Evolutionary conservation across 2,329 filamentous ascomycete species (phyloP).

Genomic region (Helotiales sp.): DNA sequence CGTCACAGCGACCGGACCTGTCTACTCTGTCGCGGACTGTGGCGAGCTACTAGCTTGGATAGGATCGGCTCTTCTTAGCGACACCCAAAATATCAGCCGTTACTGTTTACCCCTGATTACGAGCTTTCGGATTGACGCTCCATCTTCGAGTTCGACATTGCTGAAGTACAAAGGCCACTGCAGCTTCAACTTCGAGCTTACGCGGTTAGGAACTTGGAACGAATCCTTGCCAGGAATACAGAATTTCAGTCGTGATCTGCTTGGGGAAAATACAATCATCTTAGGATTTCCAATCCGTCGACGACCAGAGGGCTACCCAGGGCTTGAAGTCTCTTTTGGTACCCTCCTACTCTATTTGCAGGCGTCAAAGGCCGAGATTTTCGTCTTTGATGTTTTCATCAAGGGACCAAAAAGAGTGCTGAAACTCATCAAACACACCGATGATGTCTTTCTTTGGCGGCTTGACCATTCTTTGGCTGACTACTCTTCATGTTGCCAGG

Average conservation of each 20-base stretch:
- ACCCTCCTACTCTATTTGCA: conserved; percentile 13
- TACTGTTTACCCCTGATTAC: not conserved
- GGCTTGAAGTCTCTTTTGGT: conserved; percentile 27
- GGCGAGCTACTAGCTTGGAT: conserved; percentile 12
- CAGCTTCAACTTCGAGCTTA: not conserved
- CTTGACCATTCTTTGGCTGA: not conserved
- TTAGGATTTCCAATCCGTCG: conserved; percentile 16
- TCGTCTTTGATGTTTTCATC: not conserved
- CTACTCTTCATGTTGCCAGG: not conserved
- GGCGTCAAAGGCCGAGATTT: not conserved
- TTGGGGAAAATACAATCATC: conserved; percentile 8
- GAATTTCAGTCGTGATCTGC: not conserved
- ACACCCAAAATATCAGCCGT: not conserved
- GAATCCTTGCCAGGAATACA: not conserved
- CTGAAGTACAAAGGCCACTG: not conserved
- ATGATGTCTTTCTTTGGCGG: not conserved
- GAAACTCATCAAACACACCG: not conserved
- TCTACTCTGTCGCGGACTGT: conserved; percentile 2
- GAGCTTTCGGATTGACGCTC: not conserved
- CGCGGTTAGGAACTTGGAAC: not conserved
- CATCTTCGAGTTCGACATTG: not conserved
- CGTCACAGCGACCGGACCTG: not conserved
- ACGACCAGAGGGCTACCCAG: conserved; percentile 7
- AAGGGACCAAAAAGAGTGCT: not conserved
- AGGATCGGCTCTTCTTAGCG: not conserved